These are phyloP conservation scores for Apiospora malaysiana DNA, from an alignment of 2,329 filamentous ascomycete genomes.

Conservation along the genomic window DNA sequence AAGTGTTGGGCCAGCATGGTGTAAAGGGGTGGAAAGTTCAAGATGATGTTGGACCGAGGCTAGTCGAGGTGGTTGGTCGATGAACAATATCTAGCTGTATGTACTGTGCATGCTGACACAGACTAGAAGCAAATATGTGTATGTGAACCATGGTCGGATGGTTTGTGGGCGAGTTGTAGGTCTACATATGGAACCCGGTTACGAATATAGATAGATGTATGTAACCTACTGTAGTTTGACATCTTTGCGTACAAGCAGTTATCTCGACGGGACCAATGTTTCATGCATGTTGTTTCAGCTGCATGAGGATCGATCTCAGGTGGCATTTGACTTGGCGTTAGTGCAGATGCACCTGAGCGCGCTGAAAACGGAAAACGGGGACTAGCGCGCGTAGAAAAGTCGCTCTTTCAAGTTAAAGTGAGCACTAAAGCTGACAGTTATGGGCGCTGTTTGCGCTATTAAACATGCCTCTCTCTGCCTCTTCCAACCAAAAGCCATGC, in stretches of 20 bases:
- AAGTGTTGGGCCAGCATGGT: background rate
- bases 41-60: background rate
- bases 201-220: background rate
- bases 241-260: background rate
- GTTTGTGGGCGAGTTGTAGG: too few relatives aligned
- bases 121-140: too few relatives aligned
- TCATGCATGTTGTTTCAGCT: conserved; percentile 6
- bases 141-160: too few relatives aligned
- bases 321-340: background rate
- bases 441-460: too few relatives aligned
- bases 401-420: background rate
- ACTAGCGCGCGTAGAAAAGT: background rate
- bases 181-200: background rate
- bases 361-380: background rate
- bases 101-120: too few relatives aligned
- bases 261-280: background rate
- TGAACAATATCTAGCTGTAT: too few relatives aligned
- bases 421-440: too few relatives aligned
- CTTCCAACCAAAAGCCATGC: too few relatives aligned
- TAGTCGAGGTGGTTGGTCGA: background rate
- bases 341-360: too few relatives aligned
- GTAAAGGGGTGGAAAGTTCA: background rate
- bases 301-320: conserved; percentile 5
- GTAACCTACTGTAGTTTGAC: too few relatives aligned
- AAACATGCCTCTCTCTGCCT: too few relatives aligned